Base-by-base conservation (phyloP, 805 yeast genomes). In the Pichia kluyveri region DNA sequence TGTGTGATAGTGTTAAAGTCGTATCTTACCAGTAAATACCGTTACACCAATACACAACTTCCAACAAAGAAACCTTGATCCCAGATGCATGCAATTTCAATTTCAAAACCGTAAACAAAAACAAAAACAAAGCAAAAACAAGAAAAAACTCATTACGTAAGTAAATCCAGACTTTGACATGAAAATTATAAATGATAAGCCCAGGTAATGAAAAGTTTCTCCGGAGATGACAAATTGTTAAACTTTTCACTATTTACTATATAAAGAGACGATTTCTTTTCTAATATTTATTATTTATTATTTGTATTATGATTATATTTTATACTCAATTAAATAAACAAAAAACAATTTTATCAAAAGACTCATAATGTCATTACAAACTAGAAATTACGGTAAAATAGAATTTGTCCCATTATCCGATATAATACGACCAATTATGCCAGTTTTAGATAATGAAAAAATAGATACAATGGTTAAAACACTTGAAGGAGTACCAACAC, bases 351-450 rank as follows among this genome's bases (percentile, higher is more conserved):
- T n/a, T n/a, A n/a, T n/a, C n/a, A n/a, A 10, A 30, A 12, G 1
- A 30, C 32, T 23, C 1, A 23, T 23, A 23, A 82, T 82, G 87
- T 84, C 93, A 0, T 66, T 86, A 41, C 95, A 86, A 68, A 73
- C 90, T 9, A 69, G 79, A 8, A 68, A 70, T 39, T 59, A 82
- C 9, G 65, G 65, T 31, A 76, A 73, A 50, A 70, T 76, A 11
- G 73, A 77, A 12, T 78, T 75, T 46, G 70, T 87, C 10, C 95
- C 95, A 2, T 67, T 87, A 19, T 63, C 70, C 5, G 74, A 80
- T 51, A 88, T 88, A 54, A 72, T 77, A 44, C 71, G 96, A 51
- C 96, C 96, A 10, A 87, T 87, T 31, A 83, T 89, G 27, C 96
- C 96, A 0, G 95, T 85, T 1, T 68, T 88, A 30, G 95, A 87